Evolutionary conservation across 2,329 filamentous ascomycete species (phyloP), one percentile per base, ranked within the genome.

Genomic region (Chrysoporthe deuterocubensis): DNA sequence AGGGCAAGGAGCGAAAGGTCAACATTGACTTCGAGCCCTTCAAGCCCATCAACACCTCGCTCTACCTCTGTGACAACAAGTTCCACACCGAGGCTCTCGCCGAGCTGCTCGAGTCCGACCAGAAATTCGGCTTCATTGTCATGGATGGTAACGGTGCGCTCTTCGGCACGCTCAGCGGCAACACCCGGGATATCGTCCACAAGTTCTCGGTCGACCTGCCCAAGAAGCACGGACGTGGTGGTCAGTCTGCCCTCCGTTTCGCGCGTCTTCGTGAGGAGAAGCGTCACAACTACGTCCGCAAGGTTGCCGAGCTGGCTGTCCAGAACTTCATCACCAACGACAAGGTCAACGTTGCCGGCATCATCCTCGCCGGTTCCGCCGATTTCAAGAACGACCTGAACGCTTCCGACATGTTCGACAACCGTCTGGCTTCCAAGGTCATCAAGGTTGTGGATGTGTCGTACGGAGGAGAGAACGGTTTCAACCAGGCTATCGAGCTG

Each of bases 1-100:
- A 99, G 85, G 96, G 96, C 82, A 99, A 99, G 83, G 96, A 99
- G 84, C 89, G 96, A 78, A 99, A 97, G 87, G 96, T 99, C 85
- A 99, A 99, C 83, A 99, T 99, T 80, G 96, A 99, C 79, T 99
- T 99, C 80, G 96, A 99, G 83, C 96, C 96, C 43, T 99, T 99
- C 88, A 99, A 99, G 87, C 96, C 96, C 70, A 99, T 99, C 89
- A 99, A 99, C 83, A 99, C 96, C 46, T 99, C 96, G 57, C 88
- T 99, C 59, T 99, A 99, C 81, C 92, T 99, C 70, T 99, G 96
- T 84, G 96, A 99, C 89, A 99, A 99, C 87, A 99, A 99, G 79
- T 99, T 99, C 82, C 96, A 99, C 80, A 99, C 96, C 67, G 96
- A 99, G 82, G 95, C 96, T 21, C 85, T 99, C 73, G 96, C 94